A percentile compares a stretch with the other conserved stretches of the same genome.
These are phyloP conservation scores for Salvia miltiorrhiza DNA, from an alignment of 257 asterid genomes.

Conservation along the genomic window DNA sequence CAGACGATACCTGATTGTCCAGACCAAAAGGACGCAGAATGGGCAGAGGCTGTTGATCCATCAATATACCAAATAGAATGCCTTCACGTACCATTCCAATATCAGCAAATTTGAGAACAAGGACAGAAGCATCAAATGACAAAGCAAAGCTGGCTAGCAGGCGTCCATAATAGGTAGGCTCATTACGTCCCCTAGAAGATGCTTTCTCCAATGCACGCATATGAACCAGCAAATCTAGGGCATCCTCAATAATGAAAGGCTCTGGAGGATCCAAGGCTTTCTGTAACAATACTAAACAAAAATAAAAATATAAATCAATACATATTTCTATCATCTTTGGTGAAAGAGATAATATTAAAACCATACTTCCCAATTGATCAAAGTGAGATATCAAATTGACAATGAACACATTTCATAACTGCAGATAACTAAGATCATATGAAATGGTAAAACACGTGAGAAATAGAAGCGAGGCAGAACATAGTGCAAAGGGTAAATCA, in stretches of 20 bases:
- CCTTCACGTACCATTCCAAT: slow-evolving; percentile 90
- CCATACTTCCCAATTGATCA: slow-evolving; percentile 10
- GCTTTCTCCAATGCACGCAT: slow-evolving; percentile 59
- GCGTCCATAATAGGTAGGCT: slow-evolving; percentile 87
- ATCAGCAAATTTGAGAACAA: slow-evolving; percentile 80
- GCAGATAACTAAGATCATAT: not conserved
- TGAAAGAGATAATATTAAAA: slow-evolving; percentile 5
- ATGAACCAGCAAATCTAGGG: slow-evolving; percentile 64
- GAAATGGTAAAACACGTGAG: not conserved
- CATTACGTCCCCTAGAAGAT: slow-evolving; percentile 62
- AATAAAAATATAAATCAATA: slow-evolving; percentile 20
- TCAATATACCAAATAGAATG: slow-evolving; percentile 79
- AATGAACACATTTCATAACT: not conserved
- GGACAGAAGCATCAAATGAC: slow-evolving; percentile 83
- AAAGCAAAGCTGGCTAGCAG: slow-evolving; percentile 74
- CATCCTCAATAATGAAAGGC: slow-evolving; percentile 66
- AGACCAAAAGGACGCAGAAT: slow-evolving; percentile 82
- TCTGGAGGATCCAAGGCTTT: slow-evolving; percentile 94
- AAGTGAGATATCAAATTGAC: not conserved
- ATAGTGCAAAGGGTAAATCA: not conserved
- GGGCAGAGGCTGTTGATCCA: slow-evolving; percentile 87
- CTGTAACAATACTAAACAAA: slow-evolving; percentile 62
- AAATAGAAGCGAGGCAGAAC: not conserved
- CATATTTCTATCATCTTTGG: not conserved
- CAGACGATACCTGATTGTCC: slow-evolving; percentile 55